Base-by-base conservation (phyloP, 148 eudicot species). In the Vaccinium vitisidaea region DNA sequence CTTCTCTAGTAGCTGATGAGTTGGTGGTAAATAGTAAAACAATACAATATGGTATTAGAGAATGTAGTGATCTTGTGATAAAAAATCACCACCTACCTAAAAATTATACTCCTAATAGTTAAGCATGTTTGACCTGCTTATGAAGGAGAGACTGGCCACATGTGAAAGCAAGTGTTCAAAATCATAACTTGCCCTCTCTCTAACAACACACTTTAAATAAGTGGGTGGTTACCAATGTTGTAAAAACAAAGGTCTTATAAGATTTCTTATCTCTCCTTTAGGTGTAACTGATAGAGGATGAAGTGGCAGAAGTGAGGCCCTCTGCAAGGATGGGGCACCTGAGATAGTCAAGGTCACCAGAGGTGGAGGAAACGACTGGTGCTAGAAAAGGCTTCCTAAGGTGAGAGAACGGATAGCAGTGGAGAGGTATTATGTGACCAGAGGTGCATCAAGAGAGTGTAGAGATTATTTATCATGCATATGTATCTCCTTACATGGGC, bases 261-360 rank as follows among this genome's bases (percentile, higher is more conserved):
- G 74, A 69, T 69, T 69, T 25, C 74, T 13, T 1, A 11, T 69
- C 74, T 69, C 74, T 27, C 36, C 74, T 67, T 13, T 69, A 13
- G 6, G 15, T 2, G 71, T 25, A 1, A 12, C 11, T 67, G 36
- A 32, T 27, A 27, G 18, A 69, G 74, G 18, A 27, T 69, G 39
- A 69, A 25, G 36, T 67, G 74, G 74, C 74, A 16, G 7, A 69
- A 69, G 39, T 69, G 74, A 69, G 39, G 39, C 39, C 73, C 43
- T 27, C 74, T 27, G 39, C 18, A 2, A 27, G 13, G 18, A 69
- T 27, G 36, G 74, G 74, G 74, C 39, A 1, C 13, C 74, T 12
- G 14, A 27, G 39, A 69, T 69, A 69, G 74, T 39, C 43, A 69
- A 69, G 74, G 39, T 69, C 74, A 25, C 73, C 73, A 67, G 73